A percentile compares a stretch with the other conserved stretches of the same genome.
Conservation (phyloP, 1,284 basidiomycete genomes). For the Mycosarcoma mackinlayi region DNA sequence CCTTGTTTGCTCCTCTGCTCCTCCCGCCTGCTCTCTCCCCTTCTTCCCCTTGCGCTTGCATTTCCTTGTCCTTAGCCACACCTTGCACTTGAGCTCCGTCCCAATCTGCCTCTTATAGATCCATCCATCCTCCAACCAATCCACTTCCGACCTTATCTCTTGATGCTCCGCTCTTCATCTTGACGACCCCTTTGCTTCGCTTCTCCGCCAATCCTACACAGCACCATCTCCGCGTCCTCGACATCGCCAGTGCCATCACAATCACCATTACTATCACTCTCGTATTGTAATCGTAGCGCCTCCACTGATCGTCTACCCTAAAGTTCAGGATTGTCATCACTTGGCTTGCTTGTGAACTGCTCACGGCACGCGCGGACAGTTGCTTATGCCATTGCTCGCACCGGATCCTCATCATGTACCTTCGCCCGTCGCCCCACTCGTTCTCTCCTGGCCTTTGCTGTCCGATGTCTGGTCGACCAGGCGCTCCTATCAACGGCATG, state of each 20-base stretch:
- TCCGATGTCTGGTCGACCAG: constrained; percentile 28
- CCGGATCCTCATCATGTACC: too few species aligned
- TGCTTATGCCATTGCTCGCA: too few species aligned
- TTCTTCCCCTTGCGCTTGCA: background rate
- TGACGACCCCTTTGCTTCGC: constrained; percentile 6
- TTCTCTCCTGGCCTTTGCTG: background rate
- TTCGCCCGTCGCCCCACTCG: background rate
- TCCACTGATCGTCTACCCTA: too few species aligned
- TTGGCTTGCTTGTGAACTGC: too few species aligned
- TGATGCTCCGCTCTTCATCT: constrained; percentile 35
- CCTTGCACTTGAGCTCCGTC: constrained; percentile 26
- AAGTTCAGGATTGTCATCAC: too few species aligned
- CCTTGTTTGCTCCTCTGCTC: constrained; percentile 8
- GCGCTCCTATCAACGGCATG: constrained; percentile 25
- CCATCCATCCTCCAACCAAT: constrained; percentile 7
- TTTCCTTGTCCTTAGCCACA: background rate
- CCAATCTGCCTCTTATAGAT: constrained; percentile 32
- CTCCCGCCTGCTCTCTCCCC: background rate
- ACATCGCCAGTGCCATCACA: background rate
- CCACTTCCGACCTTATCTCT: constrained; percentile 16
- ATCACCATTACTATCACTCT: too few species aligned
- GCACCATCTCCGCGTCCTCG: constrained; percentile 2
- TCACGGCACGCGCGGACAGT: too few species aligned
- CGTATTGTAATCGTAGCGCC: background rate
- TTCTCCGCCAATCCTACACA: constrained; percentile 8